Base-by-base conservation (phyloP, 768 basidiomycete species). In the Calocybe indica region DNA sequence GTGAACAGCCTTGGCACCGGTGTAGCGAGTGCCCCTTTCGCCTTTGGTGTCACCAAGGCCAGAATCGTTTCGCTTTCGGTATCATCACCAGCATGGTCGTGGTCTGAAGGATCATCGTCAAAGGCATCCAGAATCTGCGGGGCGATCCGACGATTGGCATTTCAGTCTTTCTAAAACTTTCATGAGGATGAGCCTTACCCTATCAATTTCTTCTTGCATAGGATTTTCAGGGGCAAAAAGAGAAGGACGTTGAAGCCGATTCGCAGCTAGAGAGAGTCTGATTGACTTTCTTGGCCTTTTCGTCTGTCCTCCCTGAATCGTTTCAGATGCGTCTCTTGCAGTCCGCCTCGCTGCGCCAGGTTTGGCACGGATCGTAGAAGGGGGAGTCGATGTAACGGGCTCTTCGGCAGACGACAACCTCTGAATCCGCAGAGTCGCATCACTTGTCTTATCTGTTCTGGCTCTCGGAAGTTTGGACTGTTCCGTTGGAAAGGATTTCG, bases 1-100 rank as follows among this genome's bases (percentile, higher is more conserved):
- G 63, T 64, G 54, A 62, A 65, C 13, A 68, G 64, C 37, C 64
- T 58, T 44, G 62, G 62, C 13, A 59, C 47, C n/a, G 42, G 37
- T 15, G 55, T 58, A 9, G 31, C 22, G 22, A 22, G 22, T 22
- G 22, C 22, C 22, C 22, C 22, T 36, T 54, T 58, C n/a, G 55
- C 37, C 34, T 50, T 55, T 31, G 53, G 52, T 1, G 64, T 59
- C 13, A 46, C 55, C 37, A 40, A 49, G n/a, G 45, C 54, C 42
- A 32, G 50, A 36, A 45, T 46, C 40, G 48, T 53, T 46, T 48
- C 58, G 52, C 29, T 61, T 2, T 51, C 45, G 30, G 52, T 13
- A 29, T 65, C 62, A 22, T 22, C 22, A 22, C 22, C 22, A 22
- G 1, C 22, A 22, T 22, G 4, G 22, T 22, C 22, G 22, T 22